phyloP scores from a whole-genome alignment of 2,329 filamentous ascomycete genomes.

The Hirsutella rhossiliensis region DNA sequence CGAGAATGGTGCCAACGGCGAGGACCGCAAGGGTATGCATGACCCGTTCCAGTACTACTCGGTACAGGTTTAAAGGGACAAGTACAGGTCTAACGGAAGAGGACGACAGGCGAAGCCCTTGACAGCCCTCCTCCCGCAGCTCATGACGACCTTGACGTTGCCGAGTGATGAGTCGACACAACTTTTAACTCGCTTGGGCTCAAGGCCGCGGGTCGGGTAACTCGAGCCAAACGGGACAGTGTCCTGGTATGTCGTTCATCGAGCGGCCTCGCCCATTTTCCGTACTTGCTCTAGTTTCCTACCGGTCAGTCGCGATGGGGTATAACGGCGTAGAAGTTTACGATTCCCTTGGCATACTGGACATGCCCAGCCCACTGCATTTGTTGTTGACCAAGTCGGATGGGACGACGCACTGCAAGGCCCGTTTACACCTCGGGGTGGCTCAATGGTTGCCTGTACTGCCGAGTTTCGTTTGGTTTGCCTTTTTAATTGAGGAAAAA shows the following conservation, averaged over 20 bases:
- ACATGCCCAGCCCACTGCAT: background rate
- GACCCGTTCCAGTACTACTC: background rate
- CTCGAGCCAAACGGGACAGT: conserved; percentile 7
- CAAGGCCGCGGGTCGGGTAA: conserved; percentile 4
- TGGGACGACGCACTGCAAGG: conserved; percentile 1
- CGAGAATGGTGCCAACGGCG: conserved; percentile 70
- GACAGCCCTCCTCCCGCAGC: conserved; percentile 67
- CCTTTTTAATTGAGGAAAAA: background rate
- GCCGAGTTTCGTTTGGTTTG: background rate
- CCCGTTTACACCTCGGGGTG: conserved; percentile 2
- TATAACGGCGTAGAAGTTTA: conserved; percentile 12
- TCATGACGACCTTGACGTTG: conserved; percentile 92
- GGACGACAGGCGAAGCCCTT: conserved; percentile 18
- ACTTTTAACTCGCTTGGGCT: conserved; percentile 3
- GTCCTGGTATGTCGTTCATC: conserved; percentile 9
- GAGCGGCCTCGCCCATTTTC: conserved; percentile 6
- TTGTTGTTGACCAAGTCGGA: conserved; percentile 1
- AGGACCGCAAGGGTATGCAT: conserved; percentile 74
- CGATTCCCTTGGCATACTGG: conserved; percentile 2
- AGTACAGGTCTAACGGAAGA: background rate
- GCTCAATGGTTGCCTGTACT: conserved; percentile 5
- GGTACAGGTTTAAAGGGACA: background rate
- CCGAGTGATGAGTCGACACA: conserved; percentile 45
- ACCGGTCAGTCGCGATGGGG: conserved; percentile 8
- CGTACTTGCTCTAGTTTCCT: conserved; percentile 7